These are phyloP conservation scores for Stephanodiscus triporus DNA, from an alignment of 108 stramenopile genomes.

Conservation along the genomic window DNA sequence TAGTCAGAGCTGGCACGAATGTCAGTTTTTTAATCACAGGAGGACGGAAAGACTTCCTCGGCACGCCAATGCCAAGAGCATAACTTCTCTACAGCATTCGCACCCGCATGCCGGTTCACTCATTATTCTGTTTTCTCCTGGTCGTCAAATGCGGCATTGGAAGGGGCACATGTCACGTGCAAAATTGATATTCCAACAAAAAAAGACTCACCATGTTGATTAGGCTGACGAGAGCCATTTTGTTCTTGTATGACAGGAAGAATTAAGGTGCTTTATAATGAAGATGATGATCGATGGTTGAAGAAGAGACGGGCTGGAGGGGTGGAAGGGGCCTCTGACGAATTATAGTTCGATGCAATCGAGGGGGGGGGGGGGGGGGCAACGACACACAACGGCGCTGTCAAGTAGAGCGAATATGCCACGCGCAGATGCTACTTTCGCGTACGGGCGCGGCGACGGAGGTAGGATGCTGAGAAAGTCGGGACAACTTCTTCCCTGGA, in stretches of 20 bases:
- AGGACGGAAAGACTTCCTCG: background rate
- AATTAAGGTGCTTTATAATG: background rate
- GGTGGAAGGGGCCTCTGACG: too few relatives aligned
- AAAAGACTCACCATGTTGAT: slow-evolving; percentile 77
- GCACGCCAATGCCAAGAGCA: background rate
- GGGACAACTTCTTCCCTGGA: too few relatives aligned
- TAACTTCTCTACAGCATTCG: background rate
- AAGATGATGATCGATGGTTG: background rate
- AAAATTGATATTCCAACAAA: background rate
- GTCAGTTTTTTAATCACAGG: background rate
- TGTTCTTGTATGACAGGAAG: background rate
- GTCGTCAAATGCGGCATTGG: background rate
- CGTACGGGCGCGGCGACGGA: too few relatives aligned
- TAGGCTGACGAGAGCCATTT: slow-evolving; percentile 85
- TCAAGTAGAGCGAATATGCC: too few relatives aligned
- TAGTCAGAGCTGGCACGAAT: background rate
- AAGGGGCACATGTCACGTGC: background rate
- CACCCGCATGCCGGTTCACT: background rate
- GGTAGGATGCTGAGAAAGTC: too few relatives aligned
- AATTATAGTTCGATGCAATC: too few relatives aligned
- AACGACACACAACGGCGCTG: too few relatives aligned
- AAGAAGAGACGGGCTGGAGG: background rate
- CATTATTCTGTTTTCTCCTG: too few relatives aligned
- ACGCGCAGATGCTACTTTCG: too few relatives aligned
- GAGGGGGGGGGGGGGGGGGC: too few relatives aligned